Base-by-base conservation (phyloP, 257 asterid genomes). In the Solanum arcanum region DNA sequence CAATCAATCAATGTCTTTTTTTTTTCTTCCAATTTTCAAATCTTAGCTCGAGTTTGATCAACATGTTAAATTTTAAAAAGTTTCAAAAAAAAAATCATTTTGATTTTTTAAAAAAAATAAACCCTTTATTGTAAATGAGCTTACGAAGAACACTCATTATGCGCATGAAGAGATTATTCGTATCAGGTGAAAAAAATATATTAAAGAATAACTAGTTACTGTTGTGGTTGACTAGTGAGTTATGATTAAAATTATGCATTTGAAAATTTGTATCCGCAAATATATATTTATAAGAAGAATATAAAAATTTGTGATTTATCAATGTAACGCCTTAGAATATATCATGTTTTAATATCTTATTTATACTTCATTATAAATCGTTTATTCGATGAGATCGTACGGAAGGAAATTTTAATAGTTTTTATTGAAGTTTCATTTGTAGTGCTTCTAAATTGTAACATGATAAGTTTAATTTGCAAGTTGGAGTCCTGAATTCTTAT, bases 271-370 rank as follows among this genome's bases (percentile, higher is more conserved):
- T 20, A 59, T 7, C 20, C 2, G 3, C 0, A 0, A 56, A 8
- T 56, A 56, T 23, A 9, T 60, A 23, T 21, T 21, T 23, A 23
- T 21, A 9, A 21, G 25, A 60, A 3, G 2, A 60, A 60, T 3
- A 56, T 20, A 1, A 0, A 56, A 0, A 56, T 56, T 2, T 56
- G 0, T 0, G 5, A 56, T 56, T 56, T 56, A 8, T 20, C 25
- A 59, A 59, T 59, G 2, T 3, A 0, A 0, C 0, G 25, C 0
- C 2, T 56, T 56, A 20, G 0, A 7, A 7, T 7, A 0, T 56
- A 1, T 56, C 69, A 52, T 18, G 3, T 18, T 52, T 52, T 3
- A 16, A 52, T 18, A 18, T 6, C n/a, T 52, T 52, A 0, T 52
- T 18, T 52, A 7, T 52, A 23, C 0, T 33, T 0, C 1, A 18